A percentile compares a stretch with the other conserved stretches of the same genome.
Evolutionary conservation across 2,329 filamentous ascomycete species (phyloP).

Genomic region (Fusarium albosuccineum): DNA sequence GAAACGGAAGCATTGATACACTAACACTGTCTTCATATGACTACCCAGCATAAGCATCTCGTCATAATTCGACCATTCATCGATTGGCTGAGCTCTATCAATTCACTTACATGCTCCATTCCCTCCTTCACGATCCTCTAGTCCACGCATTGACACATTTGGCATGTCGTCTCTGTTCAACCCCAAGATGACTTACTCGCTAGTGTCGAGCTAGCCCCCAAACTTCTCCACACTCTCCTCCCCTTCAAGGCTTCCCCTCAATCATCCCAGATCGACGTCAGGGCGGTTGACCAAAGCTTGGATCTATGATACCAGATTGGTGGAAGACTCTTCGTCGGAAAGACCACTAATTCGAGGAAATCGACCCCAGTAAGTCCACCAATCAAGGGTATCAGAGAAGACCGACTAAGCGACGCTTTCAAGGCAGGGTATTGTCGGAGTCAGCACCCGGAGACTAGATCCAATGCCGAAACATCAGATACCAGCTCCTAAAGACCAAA

Average conservation of each 20-base stretch:
- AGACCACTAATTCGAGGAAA: not conserved
- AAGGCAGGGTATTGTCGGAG: not conserved
- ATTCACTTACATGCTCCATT: too few relatives aligned
- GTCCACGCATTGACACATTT: not conserved
- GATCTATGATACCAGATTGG: slow-evolving; percentile 5
- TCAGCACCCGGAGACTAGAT: slow-evolving; percentile 1
- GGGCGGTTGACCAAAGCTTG: not conserved
- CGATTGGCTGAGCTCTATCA: too few relatives aligned
- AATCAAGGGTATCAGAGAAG: too few relatives aligned
- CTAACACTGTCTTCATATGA: too few relatives aligned
- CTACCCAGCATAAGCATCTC: too few relatives aligned
- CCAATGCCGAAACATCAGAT: not conserved
- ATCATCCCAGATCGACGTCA: not conserved
- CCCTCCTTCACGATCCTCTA: too few relatives aligned
- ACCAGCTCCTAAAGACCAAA: too few relatives aligned
- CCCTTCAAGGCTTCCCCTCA: not conserved
- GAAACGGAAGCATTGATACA: too few relatives aligned
- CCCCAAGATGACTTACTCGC: too few relatives aligned
- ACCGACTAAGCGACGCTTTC: too few relatives aligned
- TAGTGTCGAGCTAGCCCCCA: not conserved
- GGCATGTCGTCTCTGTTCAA: not conserved
- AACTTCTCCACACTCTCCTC: slow-evolving; percentile 1
- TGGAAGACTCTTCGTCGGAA: not conserved
- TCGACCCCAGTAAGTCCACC: too few relatives aligned
- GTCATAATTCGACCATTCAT: too few relatives aligned